Evolutionary conservation across 768 basidiomycete genomes (phyloP).

Genomic region (Amanita muscaria): DNA sequence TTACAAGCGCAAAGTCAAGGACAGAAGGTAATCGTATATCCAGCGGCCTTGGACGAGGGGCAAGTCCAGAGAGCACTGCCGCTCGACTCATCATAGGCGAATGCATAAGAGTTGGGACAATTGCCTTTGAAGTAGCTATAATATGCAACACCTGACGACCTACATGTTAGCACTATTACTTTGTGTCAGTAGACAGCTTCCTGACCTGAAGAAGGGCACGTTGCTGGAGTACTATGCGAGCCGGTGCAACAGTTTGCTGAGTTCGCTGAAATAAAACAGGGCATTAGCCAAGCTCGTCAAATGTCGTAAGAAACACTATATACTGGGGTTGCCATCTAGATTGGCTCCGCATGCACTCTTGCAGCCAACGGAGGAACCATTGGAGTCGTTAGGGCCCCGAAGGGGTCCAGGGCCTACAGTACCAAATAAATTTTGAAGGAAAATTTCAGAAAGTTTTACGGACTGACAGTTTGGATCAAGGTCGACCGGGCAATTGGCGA

Average conservation of each 20-base stretch:
- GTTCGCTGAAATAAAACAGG: conserved; percentile 28
- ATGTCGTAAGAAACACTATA: neutral
- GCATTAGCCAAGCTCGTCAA: neutral
- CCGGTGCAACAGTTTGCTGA: conserved; percentile 63
- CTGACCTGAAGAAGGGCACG: conserved; percentile 43
- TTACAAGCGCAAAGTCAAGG: conserved; percentile 18
- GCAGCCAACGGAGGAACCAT: conserved; percentile 52
- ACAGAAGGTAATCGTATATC: conserved; percentile 45
- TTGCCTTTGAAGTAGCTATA: conserved; percentile 34
- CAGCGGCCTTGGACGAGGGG: conserved; percentile 26
- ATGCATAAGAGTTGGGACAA: conserved; percentile 42
- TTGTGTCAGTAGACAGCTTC: neutral
- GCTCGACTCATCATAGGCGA: conserved; percentile 47
- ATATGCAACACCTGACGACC: conserved; percentile 22
- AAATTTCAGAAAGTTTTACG: neutral
- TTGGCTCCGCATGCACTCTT: conserved; percentile 46
- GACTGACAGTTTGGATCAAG: conserved; percentile 45
- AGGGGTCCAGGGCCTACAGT: conserved; percentile 38
- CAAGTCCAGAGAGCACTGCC: conserved; percentile 49
- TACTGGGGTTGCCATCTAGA: conserved; percentile 33
- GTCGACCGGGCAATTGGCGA: conserved; percentile 55
- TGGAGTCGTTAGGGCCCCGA: conserved; percentile 42
- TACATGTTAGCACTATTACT: conserved; percentile 33
- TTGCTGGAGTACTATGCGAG: conserved; percentile 36
- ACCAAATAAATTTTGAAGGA: too few species aligned